Evolutionary conservation across 1,284 basidiomycete genomes (phyloP).

Genomic region (Ganoderma lucidum): DNA sequence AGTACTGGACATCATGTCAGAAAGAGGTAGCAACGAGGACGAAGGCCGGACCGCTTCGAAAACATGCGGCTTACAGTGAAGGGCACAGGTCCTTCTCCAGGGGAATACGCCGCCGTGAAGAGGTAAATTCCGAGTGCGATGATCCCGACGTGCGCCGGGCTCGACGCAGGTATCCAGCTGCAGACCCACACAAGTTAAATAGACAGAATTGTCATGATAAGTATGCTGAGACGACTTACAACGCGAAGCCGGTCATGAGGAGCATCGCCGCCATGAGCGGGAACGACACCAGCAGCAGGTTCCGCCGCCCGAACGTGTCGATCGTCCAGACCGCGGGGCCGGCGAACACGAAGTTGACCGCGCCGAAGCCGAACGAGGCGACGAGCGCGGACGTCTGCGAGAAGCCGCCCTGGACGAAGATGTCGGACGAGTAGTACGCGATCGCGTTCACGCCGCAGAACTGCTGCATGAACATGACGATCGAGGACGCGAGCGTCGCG

Average conservation of each 20-base stretch:
- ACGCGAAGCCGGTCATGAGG: constrained; percentile 68
- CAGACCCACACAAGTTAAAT: too few relatives aligned
- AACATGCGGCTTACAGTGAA: constrained; percentile 51
- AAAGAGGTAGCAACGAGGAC: not conserved
- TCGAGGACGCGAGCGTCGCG: constrained; percentile 71
- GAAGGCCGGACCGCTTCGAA: not conserved
- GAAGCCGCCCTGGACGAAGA: constrained; percentile 66
- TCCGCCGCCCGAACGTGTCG: constrained; percentile 76
- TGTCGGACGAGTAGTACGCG: constrained; percentile 68
- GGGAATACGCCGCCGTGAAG: constrained; percentile 68
- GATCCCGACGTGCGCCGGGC: constrained; percentile 53
- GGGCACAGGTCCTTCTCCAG: constrained; percentile 85
- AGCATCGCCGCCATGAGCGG: constrained; percentile 70
- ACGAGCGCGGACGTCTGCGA: constrained; percentile 56
- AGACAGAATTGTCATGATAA: not conserved
- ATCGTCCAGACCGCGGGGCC: constrained; percentile 65
- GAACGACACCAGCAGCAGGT: constrained; percentile 71
- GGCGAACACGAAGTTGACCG: constrained; percentile 60
- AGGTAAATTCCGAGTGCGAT: constrained; percentile 72
- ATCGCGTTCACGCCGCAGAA: constrained; percentile 76
- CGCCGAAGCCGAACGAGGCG: constrained; percentile 66
- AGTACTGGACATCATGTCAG: constrained; percentile 46
- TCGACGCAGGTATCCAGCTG: constrained; percentile 47
- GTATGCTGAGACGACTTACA: constrained; percentile 32
- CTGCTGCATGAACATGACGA: constrained; percentile 79